Evolutionary conservation across 495 filamentous ascomycete species (phyloP), one percentile per base, ranked within the genome.

Genomic region (Elasticomyces elasticus): DNA sequence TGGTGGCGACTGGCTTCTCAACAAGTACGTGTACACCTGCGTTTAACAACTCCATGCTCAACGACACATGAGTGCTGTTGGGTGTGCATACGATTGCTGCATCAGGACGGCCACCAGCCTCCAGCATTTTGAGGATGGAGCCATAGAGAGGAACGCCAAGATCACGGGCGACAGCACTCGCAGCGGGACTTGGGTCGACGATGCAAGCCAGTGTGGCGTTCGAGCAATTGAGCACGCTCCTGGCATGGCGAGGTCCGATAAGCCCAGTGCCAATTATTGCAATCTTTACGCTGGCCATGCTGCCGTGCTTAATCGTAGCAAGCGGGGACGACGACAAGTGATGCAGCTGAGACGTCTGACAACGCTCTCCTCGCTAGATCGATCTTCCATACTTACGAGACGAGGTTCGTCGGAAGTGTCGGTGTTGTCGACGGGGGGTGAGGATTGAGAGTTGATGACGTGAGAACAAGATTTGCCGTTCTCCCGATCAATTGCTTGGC

Each of bases 11-110:
- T 3, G 79, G 79, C 51, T 82, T 82, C 61, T 82, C 79, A 31
- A 81, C 69, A 20, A 83, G 69, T 17, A 80, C 67, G 58, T 79
- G 74, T 35, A 82, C 66, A 1, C 72, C 74, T 11, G 62, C 69
- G 0, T 67, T 56, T 13, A 79, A 68, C 11, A 81, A 71, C 37
- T 76, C 68, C 20, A 73, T 71, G 5, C 76, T 64, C 13, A 81
- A 54, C 11, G 72, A 52, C 20, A 79, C 77, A 58, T 81, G 79
- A 0, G 74, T 77, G 61, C 74, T 66, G 55, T 81, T 83, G 5
- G 80, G 79, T 0, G 78, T 82, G 66, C 76, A 79, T 49, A 82
- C 71, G 24, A 81, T 77, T 15, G 78, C 79, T 28, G 76, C 79
- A 35, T 80, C 70, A 12, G 76, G 76, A 9, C 54, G 60, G 27